Percentiles rank a stretch among this genome's conserved stretches.
These are phyloP conservation scores for Raffaelea deltoideospora DNA, from an alignment of 2,329 filamentous ascomycete species.

Conservation along the genomic window DNA sequence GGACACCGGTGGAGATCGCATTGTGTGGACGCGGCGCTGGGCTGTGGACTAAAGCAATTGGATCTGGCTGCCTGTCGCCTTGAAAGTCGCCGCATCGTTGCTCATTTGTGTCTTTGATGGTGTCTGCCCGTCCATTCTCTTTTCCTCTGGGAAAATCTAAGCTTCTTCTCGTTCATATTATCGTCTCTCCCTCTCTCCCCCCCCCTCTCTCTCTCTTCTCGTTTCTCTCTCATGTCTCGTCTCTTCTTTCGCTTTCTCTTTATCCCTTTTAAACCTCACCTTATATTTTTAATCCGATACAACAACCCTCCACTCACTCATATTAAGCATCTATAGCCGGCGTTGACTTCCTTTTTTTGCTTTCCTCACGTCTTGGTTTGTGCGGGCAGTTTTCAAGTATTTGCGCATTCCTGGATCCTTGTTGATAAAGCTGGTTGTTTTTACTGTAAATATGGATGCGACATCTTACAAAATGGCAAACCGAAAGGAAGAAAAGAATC, in stretches of 20 bases:
- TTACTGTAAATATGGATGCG: too few relatives aligned
- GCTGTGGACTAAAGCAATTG: conserved; percentile 5
- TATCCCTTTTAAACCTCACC: conserved; percentile 5
- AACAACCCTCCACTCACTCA: conserved; percentile 5
- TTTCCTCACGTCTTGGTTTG: too few relatives aligned
- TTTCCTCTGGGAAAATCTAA: neutral
- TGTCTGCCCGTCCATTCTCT: too few relatives aligned
- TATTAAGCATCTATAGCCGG: conserved; percentile 2
- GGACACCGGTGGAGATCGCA: conserved; percentile 6
- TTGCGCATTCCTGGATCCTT: too few relatives aligned
- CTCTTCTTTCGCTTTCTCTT: conserved; percentile 1
- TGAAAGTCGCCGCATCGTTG: too few relatives aligned
- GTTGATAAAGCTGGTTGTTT: too few relatives aligned
- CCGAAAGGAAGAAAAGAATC: too few relatives aligned
- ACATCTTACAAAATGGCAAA: too few relatives aligned
- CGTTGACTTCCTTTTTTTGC: neutral
- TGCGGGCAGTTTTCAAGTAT: too few relatives aligned
- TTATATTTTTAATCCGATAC: neutral
- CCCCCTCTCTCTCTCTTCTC: neutral
- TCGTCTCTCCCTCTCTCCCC: neutral
- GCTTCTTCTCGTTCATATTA: neutral
- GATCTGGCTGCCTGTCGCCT: too few relatives aligned
- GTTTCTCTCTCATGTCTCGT: neutral
- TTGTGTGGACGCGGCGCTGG: conserved; percentile 9
- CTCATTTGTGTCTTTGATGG: too few relatives aligned